These are phyloP conservation scores for Parascedosporium putredinis DNA, from an alignment of 2,329 filamentous ascomycete genomes.

Conservation along the genomic window DNA sequence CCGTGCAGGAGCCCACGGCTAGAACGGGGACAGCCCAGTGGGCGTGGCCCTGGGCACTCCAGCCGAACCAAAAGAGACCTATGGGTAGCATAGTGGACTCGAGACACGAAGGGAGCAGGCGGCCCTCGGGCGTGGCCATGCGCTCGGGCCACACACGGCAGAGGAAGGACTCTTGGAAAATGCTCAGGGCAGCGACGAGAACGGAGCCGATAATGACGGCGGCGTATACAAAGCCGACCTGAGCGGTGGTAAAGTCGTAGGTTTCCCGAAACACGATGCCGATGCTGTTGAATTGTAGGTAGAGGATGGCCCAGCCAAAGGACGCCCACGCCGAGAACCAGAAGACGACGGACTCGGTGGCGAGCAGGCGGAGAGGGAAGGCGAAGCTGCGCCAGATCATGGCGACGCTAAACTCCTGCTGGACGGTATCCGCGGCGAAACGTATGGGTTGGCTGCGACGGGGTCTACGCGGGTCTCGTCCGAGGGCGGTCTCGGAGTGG, in stretches of 20 bases:
- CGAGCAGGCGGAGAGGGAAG: conserved; percentile 31
- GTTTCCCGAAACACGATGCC: conserved; percentile 55
- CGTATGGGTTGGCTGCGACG: neutral
- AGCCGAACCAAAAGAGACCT: conserved; percentile 62
- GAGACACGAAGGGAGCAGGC: conserved; percentile 54
- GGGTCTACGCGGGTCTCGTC: neutral
- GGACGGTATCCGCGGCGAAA: conserved; percentile 9
- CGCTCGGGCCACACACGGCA: conserved; percentile 31
- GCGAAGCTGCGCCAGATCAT: conserved; percentile 19
- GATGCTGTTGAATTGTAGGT: conserved; percentile 46
- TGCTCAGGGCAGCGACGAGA: conserved; percentile 43
- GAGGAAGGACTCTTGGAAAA: conserved; percentile 45
- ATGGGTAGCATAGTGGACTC: conserved; percentile 52
- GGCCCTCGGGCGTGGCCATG: conserved; percentile 39
- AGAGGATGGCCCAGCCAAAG: conserved; percentile 62
- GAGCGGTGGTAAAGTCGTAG: conserved; percentile 48
- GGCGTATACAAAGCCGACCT: conserved; percentile 54
- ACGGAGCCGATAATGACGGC: conserved; percentile 26
- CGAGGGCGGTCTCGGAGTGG: conserved; percentile 34
- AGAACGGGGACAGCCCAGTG: conserved; percentile 56
- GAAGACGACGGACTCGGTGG: conserved; percentile 51
- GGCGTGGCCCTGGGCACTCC: conserved; percentile 40
- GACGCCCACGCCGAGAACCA: conserved; percentile 62
- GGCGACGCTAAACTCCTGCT: conserved; percentile 13
- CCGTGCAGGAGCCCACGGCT: conserved; percentile 50